phyloP scores from a whole-genome alignment of 1,139 yeast genomes.

The Blastobotrys persicus region DNA sequence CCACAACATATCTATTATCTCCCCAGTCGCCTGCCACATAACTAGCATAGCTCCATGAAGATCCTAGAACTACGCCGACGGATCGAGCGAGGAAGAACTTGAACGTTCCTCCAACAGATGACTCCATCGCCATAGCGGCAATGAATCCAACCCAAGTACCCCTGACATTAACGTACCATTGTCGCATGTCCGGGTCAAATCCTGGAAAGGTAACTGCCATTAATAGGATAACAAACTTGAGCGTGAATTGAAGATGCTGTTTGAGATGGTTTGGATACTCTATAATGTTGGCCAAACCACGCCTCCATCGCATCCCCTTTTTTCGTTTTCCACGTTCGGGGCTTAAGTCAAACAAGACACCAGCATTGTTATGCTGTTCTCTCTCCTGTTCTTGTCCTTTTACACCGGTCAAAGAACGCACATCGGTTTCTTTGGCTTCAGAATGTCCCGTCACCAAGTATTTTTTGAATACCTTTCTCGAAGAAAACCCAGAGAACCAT shows the following conservation, averaged over 20 bases:
- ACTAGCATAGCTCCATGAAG: constrained; percentile 49
- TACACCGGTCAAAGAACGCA: constrained; percentile 11
- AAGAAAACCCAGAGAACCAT: constrained; percentile 44
- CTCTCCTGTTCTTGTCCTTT: neutral
- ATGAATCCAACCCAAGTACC: constrained; percentile 56
- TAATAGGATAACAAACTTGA: constrained; percentile 46
- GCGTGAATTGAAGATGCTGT: constrained; percentile 45
- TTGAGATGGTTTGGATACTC: constrained; percentile 33
- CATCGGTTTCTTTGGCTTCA: constrained; percentile 28
- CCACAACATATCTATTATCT: constrained; percentile 44
- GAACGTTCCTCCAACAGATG: constrained; percentile 51
- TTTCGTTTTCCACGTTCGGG: neutral
- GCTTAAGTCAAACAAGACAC: neutral
- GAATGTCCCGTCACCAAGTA: constrained; percentile 36
- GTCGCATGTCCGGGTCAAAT: constrained; percentile 45
- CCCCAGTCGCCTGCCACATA: constrained; percentile 44
- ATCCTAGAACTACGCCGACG: constrained; percentile 47
- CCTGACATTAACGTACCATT: constrained; percentile 46
- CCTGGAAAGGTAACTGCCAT: constrained; percentile 50
- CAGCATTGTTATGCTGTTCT: neutral
- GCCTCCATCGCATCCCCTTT: neutral
- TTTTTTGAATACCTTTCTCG: constrained; percentile 35
- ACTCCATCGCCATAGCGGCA: constrained; percentile 48
- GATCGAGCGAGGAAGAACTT: constrained; percentile 47
- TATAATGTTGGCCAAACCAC: constrained; percentile 21